Evolutionary conservation across 306 rosid genomes (phyloP).

Genomic region (Pueraria montana): DNA sequence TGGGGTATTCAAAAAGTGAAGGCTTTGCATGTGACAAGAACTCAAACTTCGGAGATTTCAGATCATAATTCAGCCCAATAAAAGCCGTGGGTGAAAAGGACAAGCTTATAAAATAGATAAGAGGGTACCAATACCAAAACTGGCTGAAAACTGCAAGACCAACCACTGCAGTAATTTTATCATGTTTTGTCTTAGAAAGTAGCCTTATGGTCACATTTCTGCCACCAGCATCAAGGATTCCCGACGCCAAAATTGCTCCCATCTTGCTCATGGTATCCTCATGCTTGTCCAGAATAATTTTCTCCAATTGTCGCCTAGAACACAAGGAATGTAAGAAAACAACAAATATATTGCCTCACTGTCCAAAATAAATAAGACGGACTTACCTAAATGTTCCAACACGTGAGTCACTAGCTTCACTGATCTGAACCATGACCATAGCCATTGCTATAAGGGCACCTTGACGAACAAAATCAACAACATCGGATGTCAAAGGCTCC

Average conservation of each 20-base stretch:
- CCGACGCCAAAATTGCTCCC: slow-evolving; percentile 99
- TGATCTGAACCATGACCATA: slow-evolving; percentile 97
- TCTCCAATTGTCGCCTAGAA: slow-evolving; percentile 93
- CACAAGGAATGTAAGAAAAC: slow-evolving; percentile 25
- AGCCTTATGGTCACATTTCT: slow-evolving; percentile 94
- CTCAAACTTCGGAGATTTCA: slow-evolving; percentile 91
- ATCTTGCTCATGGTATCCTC: slow-evolving; percentile 99
- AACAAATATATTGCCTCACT: not conserved
- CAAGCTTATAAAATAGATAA: slow-evolving; percentile 89
- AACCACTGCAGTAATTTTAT: slow-evolving; percentile 94
- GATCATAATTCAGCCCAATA: slow-evolving; percentile 88
- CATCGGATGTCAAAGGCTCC: slow-evolving; percentile 98
- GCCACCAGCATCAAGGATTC: slow-evolving; percentile 99
- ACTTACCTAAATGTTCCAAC: slow-evolving; percentile 92
- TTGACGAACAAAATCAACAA: slow-evolving; percentile 98
- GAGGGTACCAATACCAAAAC: slow-evolving; percentile 99
- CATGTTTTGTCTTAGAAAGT: slow-evolving; percentile 95
- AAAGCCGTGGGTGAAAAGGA: slow-evolving; percentile 95
- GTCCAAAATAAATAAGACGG: slow-evolving; percentile 8
- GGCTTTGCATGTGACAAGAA: slow-evolving; percentile 95
- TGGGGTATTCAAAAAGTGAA: slow-evolving; percentile 94
- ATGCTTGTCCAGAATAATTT: slow-evolving; percentile 96
- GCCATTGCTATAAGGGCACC: slow-evolving; percentile 99
- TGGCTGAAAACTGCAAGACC: slow-evolving; percentile 99
- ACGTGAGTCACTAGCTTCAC: slow-evolving; percentile 97